These are phyloP conservation scores for Ceratocystis eucalypticola DNA, from an alignment of 2,329 filamentous ascomycete species.

Conservation along the genomic window DNA sequence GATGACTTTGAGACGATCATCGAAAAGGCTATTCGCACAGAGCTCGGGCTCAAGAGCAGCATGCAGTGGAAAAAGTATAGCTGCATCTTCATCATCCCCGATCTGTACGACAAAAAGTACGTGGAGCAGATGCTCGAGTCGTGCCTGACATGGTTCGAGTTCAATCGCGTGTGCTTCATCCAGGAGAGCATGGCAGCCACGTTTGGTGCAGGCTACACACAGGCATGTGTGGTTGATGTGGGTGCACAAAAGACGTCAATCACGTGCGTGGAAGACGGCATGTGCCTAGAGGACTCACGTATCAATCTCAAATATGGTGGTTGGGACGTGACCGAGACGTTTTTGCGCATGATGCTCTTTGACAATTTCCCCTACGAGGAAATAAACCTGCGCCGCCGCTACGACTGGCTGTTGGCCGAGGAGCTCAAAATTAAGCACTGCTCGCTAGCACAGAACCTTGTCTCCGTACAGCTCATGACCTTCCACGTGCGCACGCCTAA, in stretches of 20 bases:
- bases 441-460: conserved; percentile 78
- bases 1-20: conserved; percentile 79
- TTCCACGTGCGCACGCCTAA: conserved; percentile 84
- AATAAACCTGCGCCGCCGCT: conserved; percentile 78
- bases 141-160: conserved; percentile 78
- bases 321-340: conserved; percentile 81
- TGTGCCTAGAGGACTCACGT: conserved; percentile 86
- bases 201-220: conserved; percentile 88
- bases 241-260: conserved; percentile 96
- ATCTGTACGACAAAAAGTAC: conserved; percentile 89
- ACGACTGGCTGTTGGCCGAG: conserved; percentile 87
- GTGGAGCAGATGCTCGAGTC: conserved; percentile 75
- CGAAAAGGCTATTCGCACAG: conserved; percentile 73
- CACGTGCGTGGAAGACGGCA: conserved; percentile 90
- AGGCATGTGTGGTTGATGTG: conserved; percentile 88
- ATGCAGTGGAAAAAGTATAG: conserved; percentile 82
- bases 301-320: conserved; percentile 93
- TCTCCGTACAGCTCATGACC: conserved; percentile 75
- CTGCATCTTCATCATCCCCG: conserved; percentile 92
- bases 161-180: conserved; percentile 80
- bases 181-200: conserved; percentile 92
- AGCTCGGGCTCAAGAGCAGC: conserved; percentile 63
- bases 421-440: conserved; percentile 90
- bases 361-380: conserved; percentile 93
- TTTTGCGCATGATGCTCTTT: conserved; percentile 95